Conservation (phyloP, 208 protist species). For the Acanthamoeba royreba region DNA sequence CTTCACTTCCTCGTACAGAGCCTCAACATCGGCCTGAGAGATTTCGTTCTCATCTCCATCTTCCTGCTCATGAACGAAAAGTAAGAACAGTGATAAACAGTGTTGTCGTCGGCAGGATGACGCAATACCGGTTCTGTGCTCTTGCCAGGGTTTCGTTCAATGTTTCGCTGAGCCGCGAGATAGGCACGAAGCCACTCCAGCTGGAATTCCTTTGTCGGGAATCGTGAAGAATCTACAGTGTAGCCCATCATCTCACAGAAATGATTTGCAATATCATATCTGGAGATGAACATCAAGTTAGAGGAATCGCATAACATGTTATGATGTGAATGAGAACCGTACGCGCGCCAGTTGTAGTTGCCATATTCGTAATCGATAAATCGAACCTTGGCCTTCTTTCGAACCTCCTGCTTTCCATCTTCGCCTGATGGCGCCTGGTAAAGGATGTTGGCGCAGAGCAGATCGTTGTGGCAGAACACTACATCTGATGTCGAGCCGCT, state of each 20-base stretch:
- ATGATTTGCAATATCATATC: constrained; percentile 17
- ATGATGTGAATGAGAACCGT: neutral
- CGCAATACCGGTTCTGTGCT: neutral
- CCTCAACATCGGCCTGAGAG: neutral
- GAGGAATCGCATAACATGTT: neutral
- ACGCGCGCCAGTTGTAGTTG: constrained; percentile 28
- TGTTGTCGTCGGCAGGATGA: too few species aligned
- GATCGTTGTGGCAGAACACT: constrained; percentile 39
- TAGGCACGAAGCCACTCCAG: constrained; percentile 38
- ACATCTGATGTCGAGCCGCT: neutral
- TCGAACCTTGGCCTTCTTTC: neutral
- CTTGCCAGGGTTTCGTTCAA: neutral
- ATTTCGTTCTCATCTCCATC: neutral
- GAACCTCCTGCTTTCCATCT: neutral
- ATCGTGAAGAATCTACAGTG: neutral
- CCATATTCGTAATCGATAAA: constrained; percentile 44
- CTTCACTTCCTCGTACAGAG: constrained; percentile 8
- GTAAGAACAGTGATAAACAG: neutral
- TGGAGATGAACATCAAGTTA: too few species aligned
- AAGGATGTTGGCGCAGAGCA: constrained; percentile 15
- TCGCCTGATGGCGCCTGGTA: neutral
- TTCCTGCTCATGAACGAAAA: neutral
- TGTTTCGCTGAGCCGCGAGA: neutral
- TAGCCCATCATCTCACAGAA: constrained; percentile 51
- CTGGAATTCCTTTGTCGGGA: constrained; percentile 23